Evolutionary conservation across 108 stramenopile genomes (phyloP).

Genomic region (Craspedostauros australis): DNA sequence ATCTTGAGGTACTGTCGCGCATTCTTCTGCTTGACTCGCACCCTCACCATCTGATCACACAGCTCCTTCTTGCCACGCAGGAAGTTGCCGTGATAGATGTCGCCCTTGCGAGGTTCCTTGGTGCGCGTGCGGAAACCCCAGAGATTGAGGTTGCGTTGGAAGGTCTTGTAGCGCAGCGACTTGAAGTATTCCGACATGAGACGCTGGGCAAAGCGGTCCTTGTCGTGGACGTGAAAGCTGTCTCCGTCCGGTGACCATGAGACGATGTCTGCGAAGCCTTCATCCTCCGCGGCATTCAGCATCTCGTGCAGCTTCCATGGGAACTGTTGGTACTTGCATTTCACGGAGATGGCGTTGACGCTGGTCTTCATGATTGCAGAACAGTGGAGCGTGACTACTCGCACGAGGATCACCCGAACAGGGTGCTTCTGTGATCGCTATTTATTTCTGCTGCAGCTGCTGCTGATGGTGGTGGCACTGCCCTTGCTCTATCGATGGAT

Average conservation of each 20-base stretch:
- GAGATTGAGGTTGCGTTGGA: constrained; percentile 60
- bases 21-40: constrained; percentile 14
- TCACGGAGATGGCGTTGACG: too few relatives aligned
- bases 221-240: constrained; percentile 39
- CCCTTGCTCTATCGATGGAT: too few relatives aligned
- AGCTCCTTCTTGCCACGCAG: constrained; percentile 6
- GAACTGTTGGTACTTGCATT: constrained; percentile 9
- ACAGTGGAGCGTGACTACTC: too few relatives aligned
- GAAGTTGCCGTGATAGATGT: constrained; percentile 20
- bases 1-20: too few relatives aligned
- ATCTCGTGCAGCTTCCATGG: constrained; percentile 13
- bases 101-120: constrained; percentile 18
- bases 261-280: constrained; percentile 15
- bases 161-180: constrained; percentile 63
- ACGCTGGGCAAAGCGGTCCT: constrained; percentile 30
- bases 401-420: too few relatives aligned
- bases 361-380: too few relatives aligned
- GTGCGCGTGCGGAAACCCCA: constrained; percentile 5
- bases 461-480: too few relatives aligned
- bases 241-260: constrained; percentile 51
- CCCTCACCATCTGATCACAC: constrained; percentile 8
- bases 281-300: constrained; percentile 11
- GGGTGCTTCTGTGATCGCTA: too few relatives aligned
- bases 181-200: constrained; percentile 71
- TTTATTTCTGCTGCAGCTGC: too few relatives aligned